Evolutionary conservation across 306 rosid genomes (phyloP).

Genomic region (Dalbergia cultrata): DNA sequence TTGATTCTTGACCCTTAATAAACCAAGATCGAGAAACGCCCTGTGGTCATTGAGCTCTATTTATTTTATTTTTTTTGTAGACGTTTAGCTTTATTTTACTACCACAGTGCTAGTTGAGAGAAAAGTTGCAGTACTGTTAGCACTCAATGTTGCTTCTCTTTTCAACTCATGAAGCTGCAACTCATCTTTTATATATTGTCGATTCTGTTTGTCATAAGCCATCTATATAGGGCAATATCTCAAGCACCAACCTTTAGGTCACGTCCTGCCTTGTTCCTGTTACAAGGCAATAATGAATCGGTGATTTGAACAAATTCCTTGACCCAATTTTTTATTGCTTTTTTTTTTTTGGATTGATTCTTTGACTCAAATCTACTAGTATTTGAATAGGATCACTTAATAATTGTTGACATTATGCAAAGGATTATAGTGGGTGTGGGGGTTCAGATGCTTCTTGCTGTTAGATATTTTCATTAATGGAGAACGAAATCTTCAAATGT

Average conservation of each 20-base stretch:
- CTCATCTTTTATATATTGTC: background rate
- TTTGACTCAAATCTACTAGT: background rate
- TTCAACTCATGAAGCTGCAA: background rate
- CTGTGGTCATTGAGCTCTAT: too few relatives aligned
- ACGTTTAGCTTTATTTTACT: too few relatives aligned
- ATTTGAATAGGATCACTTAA: background rate
- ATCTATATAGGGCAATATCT: slow-evolving; percentile 24
- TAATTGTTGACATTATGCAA: background rate
- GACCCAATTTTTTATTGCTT: background rate
- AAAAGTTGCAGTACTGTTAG: background rate
- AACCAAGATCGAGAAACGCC: too few relatives aligned
- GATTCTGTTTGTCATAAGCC: background rate
- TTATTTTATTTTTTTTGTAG: too few relatives aligned
- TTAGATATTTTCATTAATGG: slow-evolving; percentile 20
- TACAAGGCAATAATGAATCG: slow-evolving; percentile 2
- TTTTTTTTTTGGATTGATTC: too few relatives aligned
- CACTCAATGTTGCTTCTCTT: slow-evolving; percentile 26
- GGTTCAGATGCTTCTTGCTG: background rate
- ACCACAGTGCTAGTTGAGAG: background rate
- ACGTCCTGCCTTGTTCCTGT: slow-evolving; percentile 10
- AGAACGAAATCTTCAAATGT: slow-evolving; percentile 40
- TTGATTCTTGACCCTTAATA: too few relatives aligned
- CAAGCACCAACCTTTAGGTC: background rate
- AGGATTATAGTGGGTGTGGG: background rate
- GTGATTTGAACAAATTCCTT: slow-evolving; percentile 9